Percentiles rank a stretch among this genome's conserved stretches.
Conservation (phyloP, 345 rosid species). For the Angophora floribunda region DNA sequence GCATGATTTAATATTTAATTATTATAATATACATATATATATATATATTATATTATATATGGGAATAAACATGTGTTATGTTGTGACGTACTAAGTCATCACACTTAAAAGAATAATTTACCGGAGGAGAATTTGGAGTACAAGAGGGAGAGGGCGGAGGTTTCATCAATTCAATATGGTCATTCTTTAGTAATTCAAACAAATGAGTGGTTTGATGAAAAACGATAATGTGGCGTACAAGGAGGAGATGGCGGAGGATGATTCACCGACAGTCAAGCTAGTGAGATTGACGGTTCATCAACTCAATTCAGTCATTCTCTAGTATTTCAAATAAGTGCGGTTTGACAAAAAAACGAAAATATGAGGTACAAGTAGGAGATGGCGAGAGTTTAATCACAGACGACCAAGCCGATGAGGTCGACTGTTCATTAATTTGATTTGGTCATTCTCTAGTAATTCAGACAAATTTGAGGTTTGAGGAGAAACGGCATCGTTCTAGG, state of each 20-base stretch:
- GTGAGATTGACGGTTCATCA: background rate
- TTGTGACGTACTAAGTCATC: background rate
- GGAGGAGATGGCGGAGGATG: background rate
- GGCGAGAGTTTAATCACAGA: background rate
- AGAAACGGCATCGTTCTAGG: background rate
- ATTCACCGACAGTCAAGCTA: background rate
- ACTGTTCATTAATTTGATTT: background rate
- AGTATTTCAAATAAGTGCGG: background rate
- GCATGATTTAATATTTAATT: no score
- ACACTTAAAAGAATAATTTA: background rate
- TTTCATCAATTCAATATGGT: background rate
- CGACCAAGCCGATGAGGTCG: background rate
- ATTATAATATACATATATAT: no score
- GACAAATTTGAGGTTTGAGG: background rate
- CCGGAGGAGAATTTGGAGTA: background rate
- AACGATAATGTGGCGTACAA: background rate
- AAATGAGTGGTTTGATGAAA: background rate
- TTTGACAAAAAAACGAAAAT: background rate
- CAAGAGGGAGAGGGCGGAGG: background rate
- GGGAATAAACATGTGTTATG: background rate
- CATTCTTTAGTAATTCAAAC: background rate
- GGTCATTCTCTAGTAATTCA: background rate
- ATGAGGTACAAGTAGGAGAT: background rate
- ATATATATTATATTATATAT: no score
- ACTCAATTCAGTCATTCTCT: background rate